A percentile compares a stretch with the other conserved stretches of the same genome.
phyloP scores from a whole-genome alignment of 2,329 filamentous ascomycete genomes.

The Fragosphaeria purpurea region DNA sequence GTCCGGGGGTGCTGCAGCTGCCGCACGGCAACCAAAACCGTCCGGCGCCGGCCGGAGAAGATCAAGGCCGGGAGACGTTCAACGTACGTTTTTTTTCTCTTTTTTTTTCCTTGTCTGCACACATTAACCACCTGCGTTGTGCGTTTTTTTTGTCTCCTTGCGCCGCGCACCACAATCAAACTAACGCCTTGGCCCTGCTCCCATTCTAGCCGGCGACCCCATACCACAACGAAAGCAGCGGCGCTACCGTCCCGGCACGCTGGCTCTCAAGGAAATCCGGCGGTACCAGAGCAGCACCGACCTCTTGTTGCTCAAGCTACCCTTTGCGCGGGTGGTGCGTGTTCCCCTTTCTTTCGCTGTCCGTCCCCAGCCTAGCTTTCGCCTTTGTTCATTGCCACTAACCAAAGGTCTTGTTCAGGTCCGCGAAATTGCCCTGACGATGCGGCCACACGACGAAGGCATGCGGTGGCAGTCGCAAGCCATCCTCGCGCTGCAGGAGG shows the following conservation, averaged over 20 bases:
- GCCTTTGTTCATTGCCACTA: too few relatives aligned
- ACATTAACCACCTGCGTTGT: not conserved
- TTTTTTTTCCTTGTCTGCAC: slow-evolving; percentile 11
- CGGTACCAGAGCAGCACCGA: slow-evolving; percentile 85
- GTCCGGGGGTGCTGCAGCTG: slow-evolving; percentile 2
- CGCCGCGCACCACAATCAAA: too few relatives aligned
- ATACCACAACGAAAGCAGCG: slow-evolving; percentile 51
- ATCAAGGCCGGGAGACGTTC: slow-evolving; percentile 29
- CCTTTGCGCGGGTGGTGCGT: slow-evolving; percentile 60
- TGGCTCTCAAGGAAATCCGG: slow-evolving; percentile 84
- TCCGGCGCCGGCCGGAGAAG: slow-evolving; percentile 14
- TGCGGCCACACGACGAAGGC: slow-evolving; percentile 53
- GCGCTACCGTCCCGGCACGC: slow-evolving; percentile 68
- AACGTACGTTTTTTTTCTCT: slow-evolving; percentile 23
- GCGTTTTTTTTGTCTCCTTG: too few relatives aligned
- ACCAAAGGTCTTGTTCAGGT: slow-evolving; percentile 29
- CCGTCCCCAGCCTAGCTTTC: too few relatives aligned
- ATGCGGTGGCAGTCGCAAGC: slow-evolving; percentile 95
- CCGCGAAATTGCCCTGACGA: slow-evolving; percentile 61
- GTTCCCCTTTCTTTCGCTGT: slow-evolving; percentile 2
- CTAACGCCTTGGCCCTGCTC: too few relatives aligned
- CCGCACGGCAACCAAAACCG: slow-evolving; percentile 1
- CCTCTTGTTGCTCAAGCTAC: slow-evolving; percentile 69
- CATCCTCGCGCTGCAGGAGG: slow-evolving; percentile 86
- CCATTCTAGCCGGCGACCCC: slow-evolving; percentile 57